These are phyloP conservation scores for Bauhinia variegata DNA, from an alignment of 306 rosid genomes.

Conservation along the genomic window DNA sequence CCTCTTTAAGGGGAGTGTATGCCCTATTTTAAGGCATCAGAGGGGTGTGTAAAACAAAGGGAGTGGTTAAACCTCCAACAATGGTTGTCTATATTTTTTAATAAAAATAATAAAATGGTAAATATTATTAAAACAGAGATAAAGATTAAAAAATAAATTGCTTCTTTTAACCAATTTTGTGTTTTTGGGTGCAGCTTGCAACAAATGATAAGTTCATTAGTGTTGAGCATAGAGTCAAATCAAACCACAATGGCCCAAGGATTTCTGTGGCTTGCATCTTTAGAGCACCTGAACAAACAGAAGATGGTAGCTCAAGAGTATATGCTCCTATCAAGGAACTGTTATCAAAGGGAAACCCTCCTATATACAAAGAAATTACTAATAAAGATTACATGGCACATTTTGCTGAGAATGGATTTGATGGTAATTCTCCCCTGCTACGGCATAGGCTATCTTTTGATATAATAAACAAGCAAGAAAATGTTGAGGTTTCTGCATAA, in stretches of 20 bases:
- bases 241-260: slow-evolving; percentile 34
- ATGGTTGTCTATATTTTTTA: too few species aligned
- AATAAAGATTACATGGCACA: slow-evolving; percentile 2
- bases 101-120: too few species aligned
- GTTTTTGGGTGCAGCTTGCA: slow-evolving; percentile 34
- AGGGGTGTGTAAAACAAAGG: too few species aligned
- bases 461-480: too few species aligned
- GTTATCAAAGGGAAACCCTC: slow-evolving; percentile 38
- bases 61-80: too few species aligned
- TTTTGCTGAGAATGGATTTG: not conserved
- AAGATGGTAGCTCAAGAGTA: not conserved
- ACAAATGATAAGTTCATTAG: slow-evolving; percentile 43
- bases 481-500: too few species aligned
- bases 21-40: too few species aligned
- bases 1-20: too few species aligned
- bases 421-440: slow-evolving; percentile 24
- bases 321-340: slow-evolving; percentile 47
- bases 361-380: slow-evolving; percentile 29
- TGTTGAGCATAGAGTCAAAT: slow-evolving; percentile 39
- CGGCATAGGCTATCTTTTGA: slow-evolving; percentile 36
- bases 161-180: too few species aligned
- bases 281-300: not conserved
- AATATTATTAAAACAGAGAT: too few species aligned
- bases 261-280: slow-evolving; percentile 28
- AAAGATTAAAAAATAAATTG: too few species aligned